Percentiles rank a stretch among this genome's conserved stretches.
These are phyloP conservation scores for Zasmidium citrigriseum DNA, from an alignment of 2,329 filamentous ascomycete species.

Conservation along the genomic window DNA sequence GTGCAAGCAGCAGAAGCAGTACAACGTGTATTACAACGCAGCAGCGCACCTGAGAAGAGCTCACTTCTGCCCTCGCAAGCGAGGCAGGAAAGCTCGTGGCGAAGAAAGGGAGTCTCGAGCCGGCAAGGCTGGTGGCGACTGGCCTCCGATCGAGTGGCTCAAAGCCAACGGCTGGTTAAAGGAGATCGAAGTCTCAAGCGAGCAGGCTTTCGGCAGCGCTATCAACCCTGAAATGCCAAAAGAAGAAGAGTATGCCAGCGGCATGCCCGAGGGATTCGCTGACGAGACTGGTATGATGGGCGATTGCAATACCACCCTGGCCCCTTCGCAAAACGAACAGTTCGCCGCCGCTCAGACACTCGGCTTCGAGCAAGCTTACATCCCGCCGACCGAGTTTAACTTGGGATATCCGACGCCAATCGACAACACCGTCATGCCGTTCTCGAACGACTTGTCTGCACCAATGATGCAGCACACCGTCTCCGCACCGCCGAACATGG, in stretches of 20 bases:
- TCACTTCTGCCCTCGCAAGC: slow-evolving; percentile 75
- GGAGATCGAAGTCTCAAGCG: slow-evolving; percentile 49
- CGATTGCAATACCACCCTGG: too few species aligned
- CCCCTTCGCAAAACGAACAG: not conserved
- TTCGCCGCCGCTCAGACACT: slow-evolving; percentile 3
- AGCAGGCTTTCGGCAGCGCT: slow-evolving; percentile 8
- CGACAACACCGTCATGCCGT: slow-evolving; percentile 14
- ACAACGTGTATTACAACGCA: slow-evolving; percentile 92
- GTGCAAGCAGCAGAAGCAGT: slow-evolving; percentile 74
- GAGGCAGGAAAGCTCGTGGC: slow-evolving; percentile 58
- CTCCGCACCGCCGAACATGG: slow-evolving; percentile 17
- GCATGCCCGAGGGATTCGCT: too few species aligned
- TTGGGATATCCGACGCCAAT: slow-evolving; percentile 25
- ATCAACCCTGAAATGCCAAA: not conserved
- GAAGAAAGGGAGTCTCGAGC: slow-evolving; percentile 57
- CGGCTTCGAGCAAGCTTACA: slow-evolving; percentile 10
- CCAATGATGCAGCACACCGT: slow-evolving; percentile 24
- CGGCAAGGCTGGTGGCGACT: slow-evolving; percentile 63
- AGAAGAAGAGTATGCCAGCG: not conserved
- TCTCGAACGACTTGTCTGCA: slow-evolving; percentile 5
- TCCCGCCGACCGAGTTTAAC: slow-evolving; percentile 16
- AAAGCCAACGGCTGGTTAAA: slow-evolving; percentile 59
- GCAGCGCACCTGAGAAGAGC: slow-evolving; percentile 84
- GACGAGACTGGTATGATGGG: too few species aligned
- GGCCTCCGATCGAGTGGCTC: slow-evolving; percentile 61